Evolutionary conservation across 225 moss, liverwort and hornwort species (phyloP).

Genomic region (Pseudisothecium myosuroides): DNA sequence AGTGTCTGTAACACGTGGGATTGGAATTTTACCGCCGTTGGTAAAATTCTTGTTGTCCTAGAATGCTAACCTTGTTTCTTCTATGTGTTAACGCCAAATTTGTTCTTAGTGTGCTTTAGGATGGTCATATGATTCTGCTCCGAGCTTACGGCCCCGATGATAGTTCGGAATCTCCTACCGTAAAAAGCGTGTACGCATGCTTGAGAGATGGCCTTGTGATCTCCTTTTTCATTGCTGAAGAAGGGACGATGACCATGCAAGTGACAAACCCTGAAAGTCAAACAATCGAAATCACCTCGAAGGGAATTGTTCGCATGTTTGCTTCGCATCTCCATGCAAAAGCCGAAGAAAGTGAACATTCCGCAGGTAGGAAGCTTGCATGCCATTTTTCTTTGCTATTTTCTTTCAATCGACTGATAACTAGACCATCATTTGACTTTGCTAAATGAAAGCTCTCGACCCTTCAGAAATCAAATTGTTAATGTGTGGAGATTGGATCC

Average conservation of each 20-base stretch:
- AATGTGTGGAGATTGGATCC: neutral
- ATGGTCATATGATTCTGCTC: constrained; percentile 71
- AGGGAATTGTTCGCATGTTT: constrained; percentile 56
- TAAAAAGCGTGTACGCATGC: constrained; percentile 48
- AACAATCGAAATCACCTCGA: constrained; percentile 76
- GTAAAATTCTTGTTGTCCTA: neutral
- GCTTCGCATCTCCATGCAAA: constrained; percentile 24
- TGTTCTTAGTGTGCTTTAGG: constrained; percentile 16
- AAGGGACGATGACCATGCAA: constrained; percentile 68
- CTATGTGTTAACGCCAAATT: neutral
- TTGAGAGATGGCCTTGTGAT: constrained; percentile 74
- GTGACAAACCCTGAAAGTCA: constrained; percentile 48
- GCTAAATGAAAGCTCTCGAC: neutral
- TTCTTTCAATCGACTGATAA: neutral
- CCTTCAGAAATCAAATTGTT: neutral
- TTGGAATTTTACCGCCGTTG: neutral
- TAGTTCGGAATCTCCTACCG: constrained; percentile 2
- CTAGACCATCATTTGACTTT: neutral
- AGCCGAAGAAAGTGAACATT: neutral
- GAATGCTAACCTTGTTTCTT: neutral
- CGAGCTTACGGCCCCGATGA: constrained; percentile 31
- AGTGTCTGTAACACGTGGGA: neutral
- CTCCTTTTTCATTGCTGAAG: constrained; percentile 58
- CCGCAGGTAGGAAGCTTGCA: neutral
- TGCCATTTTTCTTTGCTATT: neutral